Evolutionary conservation across 768 basidiomycete genomes (phyloP), one percentile per base, ranked within the genome.

Genomic region (Coprinopsis sp.): DNA sequence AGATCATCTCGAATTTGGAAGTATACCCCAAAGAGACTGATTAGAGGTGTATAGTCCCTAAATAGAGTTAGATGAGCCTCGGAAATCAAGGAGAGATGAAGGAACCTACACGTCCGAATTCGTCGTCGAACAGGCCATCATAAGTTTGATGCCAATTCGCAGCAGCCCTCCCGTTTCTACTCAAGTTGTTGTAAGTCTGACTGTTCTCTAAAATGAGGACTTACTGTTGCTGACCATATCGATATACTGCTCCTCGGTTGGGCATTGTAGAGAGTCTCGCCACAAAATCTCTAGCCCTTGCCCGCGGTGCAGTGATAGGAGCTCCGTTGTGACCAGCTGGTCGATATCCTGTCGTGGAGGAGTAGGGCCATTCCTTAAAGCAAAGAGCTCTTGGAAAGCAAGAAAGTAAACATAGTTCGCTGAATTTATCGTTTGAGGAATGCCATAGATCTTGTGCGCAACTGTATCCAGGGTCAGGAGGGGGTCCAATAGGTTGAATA

Each of bases 1-100:
- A 93, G 87, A 62, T 97, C 95, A 56, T 98, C 95, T n/a, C 93
- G 71, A 54, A 98, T 94, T 62, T 98, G 95, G 64, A 92, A 96
- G 57, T 82, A 87, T n/a, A 96, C 80, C 2, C 94, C 91, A 50
- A 97, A 87, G 8, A 96, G 77, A 62, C 96, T 96, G 51, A 95
- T 89, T 2, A 98, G 75, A 0, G 93, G 91, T 1, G 95, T 82
- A 53, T 91, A 96, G 63, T 97, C 82, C 8, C 91, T 96, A 49
- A 13, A 12, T 8, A 23, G 6, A 11, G 38, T 36, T 36, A 6
- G 6, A 19, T 36, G 13, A 36, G 34, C 16, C 21, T 8, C 34
- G 16, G 16, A 36, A 36, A 19, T 36, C 10, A 18, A 37, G 11
- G 19, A 10, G 22, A 31, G 13, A 31, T 19, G 27, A 24, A 24